These are phyloP conservation scores for Zygosaccharomyces lentus DNA, from an alignment of 805 yeast genomes.

Conservation along the genomic window DNA sequence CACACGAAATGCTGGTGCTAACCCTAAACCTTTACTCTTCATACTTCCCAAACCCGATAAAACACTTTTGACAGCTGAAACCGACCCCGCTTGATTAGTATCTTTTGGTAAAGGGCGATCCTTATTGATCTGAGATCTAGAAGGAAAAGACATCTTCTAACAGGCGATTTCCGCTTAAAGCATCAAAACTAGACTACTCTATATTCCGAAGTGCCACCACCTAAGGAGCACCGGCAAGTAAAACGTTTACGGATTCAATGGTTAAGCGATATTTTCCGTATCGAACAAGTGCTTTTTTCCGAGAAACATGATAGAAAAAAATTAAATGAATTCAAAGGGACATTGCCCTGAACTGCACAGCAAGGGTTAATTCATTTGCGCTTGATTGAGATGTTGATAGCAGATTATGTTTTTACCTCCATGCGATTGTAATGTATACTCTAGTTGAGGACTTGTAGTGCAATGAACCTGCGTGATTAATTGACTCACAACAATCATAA, in stretches of 20 bases:
- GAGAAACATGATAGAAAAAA: neutral
- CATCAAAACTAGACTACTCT: neutral
- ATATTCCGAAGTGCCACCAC: neutral
- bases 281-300: neutral
- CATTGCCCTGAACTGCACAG: no score
- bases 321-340: neutral
- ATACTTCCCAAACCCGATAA: neutral
- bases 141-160: neutral
- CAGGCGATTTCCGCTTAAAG: neutral
- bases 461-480: no score
- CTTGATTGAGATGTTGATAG: no score
- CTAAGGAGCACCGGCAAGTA: neutral
- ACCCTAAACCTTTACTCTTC: neutral
- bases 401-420: no score
- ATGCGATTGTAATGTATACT: no score
- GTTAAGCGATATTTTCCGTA: neutral
- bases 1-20: neutral
- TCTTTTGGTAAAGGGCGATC: neutral
- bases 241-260: neutral
- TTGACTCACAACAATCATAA: no score
- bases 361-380: no score
- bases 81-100: neutral
- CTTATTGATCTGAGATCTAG: neutral
- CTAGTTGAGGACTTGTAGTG: no score
- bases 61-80: neutral